Evolutionary conservation across 2,329 filamentous ascomycete species (phyloP).

Genomic region (Xylariaceae sp.): DNA sequence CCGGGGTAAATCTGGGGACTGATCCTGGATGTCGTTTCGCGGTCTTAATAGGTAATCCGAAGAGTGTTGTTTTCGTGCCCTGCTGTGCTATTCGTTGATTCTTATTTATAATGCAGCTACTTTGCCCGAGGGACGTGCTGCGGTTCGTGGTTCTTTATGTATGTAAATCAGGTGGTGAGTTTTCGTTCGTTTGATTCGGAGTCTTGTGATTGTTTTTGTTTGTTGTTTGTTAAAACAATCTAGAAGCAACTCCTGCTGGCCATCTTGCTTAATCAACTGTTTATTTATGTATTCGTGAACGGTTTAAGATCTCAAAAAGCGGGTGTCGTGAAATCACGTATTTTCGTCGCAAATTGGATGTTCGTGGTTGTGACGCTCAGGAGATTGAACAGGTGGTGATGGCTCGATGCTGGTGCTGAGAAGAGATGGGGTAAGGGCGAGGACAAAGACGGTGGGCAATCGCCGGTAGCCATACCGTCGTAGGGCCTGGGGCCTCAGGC

Average conservation of each 20-base stretch:
- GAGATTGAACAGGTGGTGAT: not conserved
- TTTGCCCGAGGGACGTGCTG: not conserved
- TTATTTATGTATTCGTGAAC: not conserved
- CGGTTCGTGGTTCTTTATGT: not conserved
- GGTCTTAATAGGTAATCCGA: too few species aligned
- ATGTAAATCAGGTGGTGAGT: not conserved
- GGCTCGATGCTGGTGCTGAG: slow-evolving; percentile 3
- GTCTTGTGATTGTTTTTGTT: slow-evolving; percentile 23
- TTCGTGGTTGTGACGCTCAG: not conserved
- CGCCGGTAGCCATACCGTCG: slow-evolving; percentile 15
- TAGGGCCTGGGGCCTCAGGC: slow-evolving; percentile 15
- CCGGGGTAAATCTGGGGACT: not conserved
- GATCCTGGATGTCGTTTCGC: too few species aligned
- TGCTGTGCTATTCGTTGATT: too few species aligned
- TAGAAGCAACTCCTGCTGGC: slow-evolving; percentile 7
- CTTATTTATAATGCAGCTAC: not conserved
- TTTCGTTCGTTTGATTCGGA: slow-evolving; percentile 15
- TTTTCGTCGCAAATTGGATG: slow-evolving; percentile 5
- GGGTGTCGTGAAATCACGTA: not conserved
- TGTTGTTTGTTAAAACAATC: slow-evolving; percentile 11
- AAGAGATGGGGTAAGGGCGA: not conserved
- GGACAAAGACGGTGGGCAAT: slow-evolving; percentile 10
- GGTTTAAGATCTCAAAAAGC: not conserved
- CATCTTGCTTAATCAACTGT: slow-evolving; percentile 12
- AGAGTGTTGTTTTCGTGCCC: too few species aligned